phyloP scores from a whole-genome alignment of 1,139 yeast genomes.

The Debaryomyces psychrophilus region DNA sequence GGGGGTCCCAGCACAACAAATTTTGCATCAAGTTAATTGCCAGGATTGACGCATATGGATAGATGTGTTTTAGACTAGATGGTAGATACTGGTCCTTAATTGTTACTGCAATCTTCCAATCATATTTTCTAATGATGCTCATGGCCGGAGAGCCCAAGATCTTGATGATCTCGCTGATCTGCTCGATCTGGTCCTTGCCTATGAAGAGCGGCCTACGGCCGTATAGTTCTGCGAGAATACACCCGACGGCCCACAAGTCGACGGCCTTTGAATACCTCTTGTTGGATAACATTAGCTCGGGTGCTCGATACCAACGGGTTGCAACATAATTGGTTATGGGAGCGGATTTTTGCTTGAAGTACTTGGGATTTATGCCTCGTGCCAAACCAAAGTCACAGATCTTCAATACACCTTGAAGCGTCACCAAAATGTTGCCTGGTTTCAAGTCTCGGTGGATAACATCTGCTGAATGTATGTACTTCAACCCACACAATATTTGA shows the following conservation, averaged over 20 bases:
- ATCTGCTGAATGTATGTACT: conserved; percentile 82
- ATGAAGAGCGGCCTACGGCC: conserved; percentile 74
- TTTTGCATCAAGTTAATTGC: conserved; percentile 53
- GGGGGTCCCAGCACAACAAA: conserved; percentile 66
- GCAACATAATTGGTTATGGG: conserved; percentile 87
- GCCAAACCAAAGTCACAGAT: conserved; percentile 92
- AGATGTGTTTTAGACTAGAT: conserved; percentile 52
- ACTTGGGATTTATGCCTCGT: conserved; percentile 62
- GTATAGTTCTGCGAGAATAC: conserved; percentile 75
- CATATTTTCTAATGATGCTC: conserved; percentile 32
- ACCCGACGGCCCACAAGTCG: conserved; percentile 83
- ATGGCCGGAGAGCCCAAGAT: conserved; percentile 64
- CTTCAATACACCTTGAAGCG: conserved; percentile 68
- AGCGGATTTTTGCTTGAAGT: conserved; percentile 34
- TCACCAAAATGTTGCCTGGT: conserved; percentile 83
- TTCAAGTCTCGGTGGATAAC: conserved; percentile 85
- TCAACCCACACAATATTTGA: conserved; percentile 78
- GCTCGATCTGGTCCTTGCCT: conserved; percentile 69
- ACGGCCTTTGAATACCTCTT: conserved; percentile 58
- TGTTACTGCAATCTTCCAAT: conserved; percentile 36
- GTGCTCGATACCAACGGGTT: conserved; percentile 95
- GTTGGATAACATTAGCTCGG: conserved; percentile 75
- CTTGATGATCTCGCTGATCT: conserved; percentile 62
- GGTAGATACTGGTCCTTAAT: conserved; percentile 42
- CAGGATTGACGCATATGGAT: conserved; percentile 57